Percentiles rank a stretch among this genome's conserved stretches.
Conservation (phyloP, 441 rosid genomes). For the Populus hybrid region DNA sequence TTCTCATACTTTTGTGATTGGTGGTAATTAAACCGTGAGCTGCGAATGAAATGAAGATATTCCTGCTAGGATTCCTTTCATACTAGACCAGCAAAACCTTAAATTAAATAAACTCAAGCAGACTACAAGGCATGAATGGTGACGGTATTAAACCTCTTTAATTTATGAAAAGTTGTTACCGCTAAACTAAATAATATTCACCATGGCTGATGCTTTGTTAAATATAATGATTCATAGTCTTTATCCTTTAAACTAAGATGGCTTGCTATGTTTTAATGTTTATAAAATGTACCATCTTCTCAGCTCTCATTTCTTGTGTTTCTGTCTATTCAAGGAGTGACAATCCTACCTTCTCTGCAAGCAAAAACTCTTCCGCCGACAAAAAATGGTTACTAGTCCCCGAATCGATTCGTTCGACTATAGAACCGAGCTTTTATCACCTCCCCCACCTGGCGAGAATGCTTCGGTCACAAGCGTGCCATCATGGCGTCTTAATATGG, state of each 20-base stretch:
- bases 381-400: slow-evolving; percentile 25
- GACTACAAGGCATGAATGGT: neutral
- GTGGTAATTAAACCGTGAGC: neutral
- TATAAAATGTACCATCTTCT: neutral
- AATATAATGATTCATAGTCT: neutral
- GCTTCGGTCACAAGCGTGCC: slow-evolving; percentile 8
- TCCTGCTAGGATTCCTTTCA: neutral
- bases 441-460: slow-evolving; percentile 17
- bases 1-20: too few species aligned
- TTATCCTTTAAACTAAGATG: neutral
- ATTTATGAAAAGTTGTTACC: neutral
- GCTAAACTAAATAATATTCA: neutral
- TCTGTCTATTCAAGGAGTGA: neutral
- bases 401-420: slow-evolving; percentile 31
- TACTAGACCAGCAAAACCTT: neutral
- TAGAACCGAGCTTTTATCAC: slow-evolving; percentile 40
- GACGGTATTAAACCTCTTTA: neutral
- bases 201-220: neutral
- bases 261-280: neutral
- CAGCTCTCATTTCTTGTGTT: neutral
- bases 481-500: slow-evolving; percentile 38
- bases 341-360: neutral
- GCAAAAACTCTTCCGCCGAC: neutral
- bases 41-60: neutral
- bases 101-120: neutral